These are phyloP conservation scores for Sugiyamaella mastotermitis DNA, from an alignment of 805 yeast genomes.

Conservation along the genomic window DNA sequence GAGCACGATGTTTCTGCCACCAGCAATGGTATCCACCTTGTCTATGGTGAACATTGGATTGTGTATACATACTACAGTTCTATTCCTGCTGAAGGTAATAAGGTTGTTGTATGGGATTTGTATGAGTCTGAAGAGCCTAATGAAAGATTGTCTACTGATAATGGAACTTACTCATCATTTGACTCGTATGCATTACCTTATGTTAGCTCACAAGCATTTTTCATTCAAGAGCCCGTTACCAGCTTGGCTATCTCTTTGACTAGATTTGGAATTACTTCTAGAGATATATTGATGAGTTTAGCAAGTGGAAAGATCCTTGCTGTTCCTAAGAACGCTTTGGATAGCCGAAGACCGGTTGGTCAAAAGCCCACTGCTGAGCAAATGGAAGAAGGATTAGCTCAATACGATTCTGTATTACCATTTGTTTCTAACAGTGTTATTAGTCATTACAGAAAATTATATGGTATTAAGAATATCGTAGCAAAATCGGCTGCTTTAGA, in stretches of 20 bases:
- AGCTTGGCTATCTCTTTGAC: constrained; percentile 52
- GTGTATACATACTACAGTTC: constrained; percentile 56
- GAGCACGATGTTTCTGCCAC: constrained; percentile 32
- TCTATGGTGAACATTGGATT: constrained; percentile 80
- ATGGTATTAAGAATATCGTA: constrained; percentile 31
- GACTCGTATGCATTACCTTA: constrained; percentile 38
- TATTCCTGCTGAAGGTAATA: constrained; percentile 44
- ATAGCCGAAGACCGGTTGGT: constrained; percentile 62
- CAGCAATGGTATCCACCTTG: constrained; percentile 41
- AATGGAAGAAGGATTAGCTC: constrained; percentile 52
- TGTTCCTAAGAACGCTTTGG: constrained; percentile 64
- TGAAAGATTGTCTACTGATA: constrained; percentile 29
- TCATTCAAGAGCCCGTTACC: constrained; percentile 50
- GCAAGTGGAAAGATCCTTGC: constrained; percentile 56
- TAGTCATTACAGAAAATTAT: constrained; percentile 45
- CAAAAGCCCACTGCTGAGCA: constrained; percentile 47
- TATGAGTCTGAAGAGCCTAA: constrained; percentile 62
- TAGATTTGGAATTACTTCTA: constrained; percentile 59
- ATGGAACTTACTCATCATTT: constrained; percentile 32
- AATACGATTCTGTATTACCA: constrained; percentile 60
- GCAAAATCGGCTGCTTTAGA: constrained; percentile 68
- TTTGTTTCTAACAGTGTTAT: constrained; percentile 44
- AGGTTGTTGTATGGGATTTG: constrained; percentile 68
- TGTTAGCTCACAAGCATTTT: constrained; percentile 49
- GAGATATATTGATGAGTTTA: constrained; percentile 56